Evolutionary conservation across 2,329 filamentous ascomycete genomes (phyloP).

Genomic region (Xylaria sp.): DNA sequence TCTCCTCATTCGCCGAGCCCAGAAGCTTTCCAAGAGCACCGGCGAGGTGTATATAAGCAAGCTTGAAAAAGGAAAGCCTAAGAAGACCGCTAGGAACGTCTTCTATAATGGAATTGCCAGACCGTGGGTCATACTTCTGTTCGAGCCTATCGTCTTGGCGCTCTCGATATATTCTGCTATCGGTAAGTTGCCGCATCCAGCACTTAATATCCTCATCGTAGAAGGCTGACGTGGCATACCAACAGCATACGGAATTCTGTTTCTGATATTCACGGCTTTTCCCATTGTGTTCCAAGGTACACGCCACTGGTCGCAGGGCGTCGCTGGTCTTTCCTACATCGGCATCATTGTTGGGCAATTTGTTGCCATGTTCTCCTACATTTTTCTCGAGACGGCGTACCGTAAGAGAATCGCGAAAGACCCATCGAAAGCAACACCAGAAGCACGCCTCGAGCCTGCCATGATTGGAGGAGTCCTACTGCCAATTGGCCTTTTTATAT

Average conservation of each 20-base stretch:
- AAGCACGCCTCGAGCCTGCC: constrained; percentile 12
- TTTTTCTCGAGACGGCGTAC: not conserved
- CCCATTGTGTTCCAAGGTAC: constrained; percentile 66
- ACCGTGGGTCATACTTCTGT: constrained; percentile 54
- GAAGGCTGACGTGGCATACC: not conserved
- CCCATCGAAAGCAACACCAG: constrained; percentile 5
- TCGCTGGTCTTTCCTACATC: constrained; percentile 69
- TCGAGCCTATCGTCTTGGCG: constrained; percentile 74
- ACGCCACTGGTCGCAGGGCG: constrained; percentile 61
- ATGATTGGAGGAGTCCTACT: constrained; percentile 5
- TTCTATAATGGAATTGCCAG: not conserved
- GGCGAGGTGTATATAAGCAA: constrained; percentile 61
- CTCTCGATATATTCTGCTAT: constrained; percentile 71
- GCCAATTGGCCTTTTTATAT: constrained; percentile 25
- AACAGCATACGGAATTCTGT: constrained; percentile 61
- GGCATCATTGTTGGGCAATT: constrained; percentile 25
- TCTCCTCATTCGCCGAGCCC: constrained; percentile 62
- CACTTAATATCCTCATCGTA: not conserved
- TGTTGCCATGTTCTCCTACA: not conserved
- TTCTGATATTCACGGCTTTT: constrained; percentile 67
- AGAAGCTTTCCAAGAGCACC: constrained; percentile 54
- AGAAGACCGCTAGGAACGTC: not conserved
- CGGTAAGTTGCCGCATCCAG: not conserved
- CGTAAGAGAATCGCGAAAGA: not conserved
- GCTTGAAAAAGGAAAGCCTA: not conserved